A percentile compares a stretch with the other conserved stretches of the same genome.
These are phyloP conservation scores for Conringia planisiliqua DNA, from an alignment of 345 rosid species.

Conservation along the genomic window DNA sequence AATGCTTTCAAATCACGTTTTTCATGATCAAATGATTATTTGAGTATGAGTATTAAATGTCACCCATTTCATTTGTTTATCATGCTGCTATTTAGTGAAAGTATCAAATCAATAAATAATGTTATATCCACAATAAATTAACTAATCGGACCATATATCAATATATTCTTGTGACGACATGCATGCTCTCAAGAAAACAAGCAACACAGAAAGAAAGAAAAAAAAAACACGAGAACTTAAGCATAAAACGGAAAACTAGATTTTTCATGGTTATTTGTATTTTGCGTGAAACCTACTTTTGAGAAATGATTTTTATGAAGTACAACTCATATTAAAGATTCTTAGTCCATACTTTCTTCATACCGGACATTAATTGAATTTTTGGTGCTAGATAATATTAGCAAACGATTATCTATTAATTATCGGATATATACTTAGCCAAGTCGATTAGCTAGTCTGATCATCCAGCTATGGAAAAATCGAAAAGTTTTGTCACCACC, in stretches of 20 bases:
- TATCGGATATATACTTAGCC: background rate
- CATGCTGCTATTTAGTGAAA: background rate
- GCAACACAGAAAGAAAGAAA: background rate
- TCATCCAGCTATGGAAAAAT: background rate
- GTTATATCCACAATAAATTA: background rate
- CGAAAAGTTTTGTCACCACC: background rate
- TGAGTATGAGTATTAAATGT: background rate
- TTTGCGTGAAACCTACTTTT: background rate
- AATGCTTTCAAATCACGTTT: constrained; percentile 30
- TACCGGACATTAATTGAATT: background rate
- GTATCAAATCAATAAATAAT: background rate
- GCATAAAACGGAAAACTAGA: background rate
- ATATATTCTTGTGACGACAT: constrained; percentile 9
- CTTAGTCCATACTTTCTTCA: background rate
- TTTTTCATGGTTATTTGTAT: background rate
- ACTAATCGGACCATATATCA: constrained; percentile 14
- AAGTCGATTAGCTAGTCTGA: no score
- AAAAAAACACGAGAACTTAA: background rate
- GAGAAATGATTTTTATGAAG: background rate
- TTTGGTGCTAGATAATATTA: background rate
- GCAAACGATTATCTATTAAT: background rate
- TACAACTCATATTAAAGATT: background rate
- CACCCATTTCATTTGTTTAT: constrained; percentile 8
- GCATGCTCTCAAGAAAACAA: background rate
- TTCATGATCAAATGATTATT: constrained; percentile 21